Conservation (phyloP, 2,329 filamentous ascomycete species). For the Eurotiales sp. region DNA sequence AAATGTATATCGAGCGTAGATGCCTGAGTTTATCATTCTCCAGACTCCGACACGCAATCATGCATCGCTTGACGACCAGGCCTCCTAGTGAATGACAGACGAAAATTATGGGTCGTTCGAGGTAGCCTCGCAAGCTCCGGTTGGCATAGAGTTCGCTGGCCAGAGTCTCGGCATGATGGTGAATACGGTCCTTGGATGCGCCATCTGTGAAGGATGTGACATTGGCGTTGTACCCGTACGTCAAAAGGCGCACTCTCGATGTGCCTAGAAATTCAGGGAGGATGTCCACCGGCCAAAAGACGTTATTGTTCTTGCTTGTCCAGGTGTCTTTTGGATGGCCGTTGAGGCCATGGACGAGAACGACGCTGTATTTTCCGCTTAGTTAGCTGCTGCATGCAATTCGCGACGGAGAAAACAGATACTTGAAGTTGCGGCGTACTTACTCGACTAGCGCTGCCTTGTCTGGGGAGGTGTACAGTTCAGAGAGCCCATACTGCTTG, state of each 20-base stretch:
- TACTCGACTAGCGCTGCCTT: constrained; percentile 38
- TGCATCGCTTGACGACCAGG: constrained; percentile 65
- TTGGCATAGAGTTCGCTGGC: constrained; percentile 61
- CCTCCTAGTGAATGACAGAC: constrained; percentile 72
- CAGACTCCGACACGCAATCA: constrained; percentile 64
- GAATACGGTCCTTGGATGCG: constrained; percentile 62
- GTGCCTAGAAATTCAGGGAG: constrained; percentile 58
- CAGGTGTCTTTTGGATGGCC: constrained; percentile 64
- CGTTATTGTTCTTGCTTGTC: constrained; percentile 43
- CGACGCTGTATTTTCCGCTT: constrained; percentile 39
- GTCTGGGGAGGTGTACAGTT: constrained; percentile 36
- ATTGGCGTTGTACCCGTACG: constrained; percentile 73
- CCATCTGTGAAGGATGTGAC: constrained; percentile 50
- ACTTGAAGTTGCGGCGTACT: constrained; percentile 8
- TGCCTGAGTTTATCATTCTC: constrained; percentile 59
- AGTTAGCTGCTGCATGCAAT: not conserved
- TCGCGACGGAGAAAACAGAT: too few relatives aligned
- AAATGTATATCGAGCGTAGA: constrained; percentile 66
- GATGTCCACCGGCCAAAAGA: constrained; percentile 68
- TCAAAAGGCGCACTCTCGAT: constrained; percentile 60
- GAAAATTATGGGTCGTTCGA: constrained; percentile 68
- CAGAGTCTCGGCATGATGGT: constrained; percentile 68
- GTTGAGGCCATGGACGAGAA: constrained; percentile 69
- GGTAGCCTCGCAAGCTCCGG: constrained; percentile 51
- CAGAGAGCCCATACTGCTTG: constrained; percentile 39